Base-by-base conservation (phyloP, 306 rosid genomes). In the Cucumis hystrix region DNA sequence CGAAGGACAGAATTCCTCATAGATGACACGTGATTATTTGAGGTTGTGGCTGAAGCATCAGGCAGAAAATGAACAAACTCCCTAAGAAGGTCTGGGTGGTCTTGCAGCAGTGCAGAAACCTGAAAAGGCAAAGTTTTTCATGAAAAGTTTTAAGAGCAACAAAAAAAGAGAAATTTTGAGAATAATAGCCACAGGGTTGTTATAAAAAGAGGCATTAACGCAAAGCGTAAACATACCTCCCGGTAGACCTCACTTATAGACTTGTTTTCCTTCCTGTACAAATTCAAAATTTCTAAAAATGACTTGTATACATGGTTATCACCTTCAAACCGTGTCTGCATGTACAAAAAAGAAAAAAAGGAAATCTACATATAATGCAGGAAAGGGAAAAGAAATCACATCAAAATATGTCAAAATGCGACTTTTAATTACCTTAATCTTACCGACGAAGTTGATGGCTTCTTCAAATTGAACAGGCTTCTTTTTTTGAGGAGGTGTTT, bases 241-340 rank as follows among this genome's bases (percentile, higher is more conserved):
- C 80, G 83, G 75, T 96, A 96, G 79, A 92, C 99, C 80, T 93
- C 99, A 20, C 80, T 84, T 40, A 96, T 96, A 78, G 89, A 93
- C 90, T 91, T 96, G 84, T 89, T 96, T 88, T 96, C 99, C 87
- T 96, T 96, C 77, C 97, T 92, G 76, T 96, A 96, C 99, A 96
- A 82, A 84, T 92, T 92, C 88, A 96, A 85, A 86, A 96, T 90
- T 86, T 96, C 99, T 77, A 96, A 86, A 82, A 96, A 96, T 82
- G 97, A 88, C 81, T 96, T 96, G 83, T 96, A 96, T 68, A 96
- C 98, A 71, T 77, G 96, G 68, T 92, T 95, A 59, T 92, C 96
- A 62, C 82, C 88, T 84, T 89, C 96, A 79, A 96, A 96, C 28
- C 99, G 93, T 81, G 84, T 91, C 99, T 96, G 96, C 69, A 43